Conservation (phyloP, 208 protist genomes). For the Plasmodiophora brassicae region DNA sequence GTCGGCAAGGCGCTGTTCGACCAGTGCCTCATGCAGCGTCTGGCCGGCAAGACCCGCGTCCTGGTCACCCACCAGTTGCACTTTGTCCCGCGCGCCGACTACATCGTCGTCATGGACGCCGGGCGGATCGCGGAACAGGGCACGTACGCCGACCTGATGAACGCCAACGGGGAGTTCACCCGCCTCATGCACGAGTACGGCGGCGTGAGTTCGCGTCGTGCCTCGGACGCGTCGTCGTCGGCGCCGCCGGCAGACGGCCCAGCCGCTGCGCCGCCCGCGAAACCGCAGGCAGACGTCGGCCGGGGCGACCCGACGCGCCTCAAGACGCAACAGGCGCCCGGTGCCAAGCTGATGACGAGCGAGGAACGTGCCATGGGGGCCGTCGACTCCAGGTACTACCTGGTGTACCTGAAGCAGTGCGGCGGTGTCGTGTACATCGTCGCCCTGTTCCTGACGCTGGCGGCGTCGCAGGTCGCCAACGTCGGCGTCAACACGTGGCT, state of each 20-base stretch:
- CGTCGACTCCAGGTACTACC: too few relatives aligned
- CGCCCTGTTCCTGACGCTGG: neutral
- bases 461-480: neutral
- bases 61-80: conserved; percentile 44
- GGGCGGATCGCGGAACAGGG: neutral
- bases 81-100: neutral
- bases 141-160: neutral
- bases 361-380: too few relatives aligned
- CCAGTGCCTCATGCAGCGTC: conserved; percentile 36
- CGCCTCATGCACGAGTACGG: too few relatives aligned
- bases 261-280: neutral
- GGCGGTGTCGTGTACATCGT: neutral
- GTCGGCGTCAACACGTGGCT: neutral
- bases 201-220: neutral
- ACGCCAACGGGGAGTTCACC: too few relatives aligned
- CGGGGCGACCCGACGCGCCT: neutral
- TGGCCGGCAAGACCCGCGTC: neutral
- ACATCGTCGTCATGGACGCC: neutral
- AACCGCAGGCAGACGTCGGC: neutral
- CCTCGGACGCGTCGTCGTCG: neutral
- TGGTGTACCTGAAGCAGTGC: too few relatives aligned
- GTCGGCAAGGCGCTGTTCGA: conserved; percentile 22
- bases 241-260: neutral
- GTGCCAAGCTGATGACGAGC: too few relatives aligned
- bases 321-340: neutral